A percentile compares a stretch with the other conserved stretches of the same genome.
phyloP scores from a whole-genome alignment of 352 stramenopile genomes.

The Halophytophthora polymorphica region DNA sequence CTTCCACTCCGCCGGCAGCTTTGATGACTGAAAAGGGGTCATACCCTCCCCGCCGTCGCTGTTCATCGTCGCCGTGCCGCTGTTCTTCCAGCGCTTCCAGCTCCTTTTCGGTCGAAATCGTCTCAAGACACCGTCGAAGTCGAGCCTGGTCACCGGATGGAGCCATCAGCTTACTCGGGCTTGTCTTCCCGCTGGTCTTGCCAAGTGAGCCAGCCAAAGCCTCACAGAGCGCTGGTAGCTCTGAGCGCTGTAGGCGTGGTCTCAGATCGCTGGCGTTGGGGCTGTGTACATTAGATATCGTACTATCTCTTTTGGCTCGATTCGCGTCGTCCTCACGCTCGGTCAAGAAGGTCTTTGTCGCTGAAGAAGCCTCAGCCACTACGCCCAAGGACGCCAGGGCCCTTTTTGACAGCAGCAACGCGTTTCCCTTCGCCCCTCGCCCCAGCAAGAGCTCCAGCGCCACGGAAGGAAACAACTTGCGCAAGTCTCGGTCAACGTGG shows the following conservation, averaged over 20 bases:
- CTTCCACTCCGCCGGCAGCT: conserved; percentile 43
- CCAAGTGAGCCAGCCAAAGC: conserved; percentile 1
- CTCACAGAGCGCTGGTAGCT: conserved; percentile 7
- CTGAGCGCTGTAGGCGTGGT: background rate
- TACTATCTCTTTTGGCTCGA: background rate
- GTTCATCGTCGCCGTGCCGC: conserved; percentile 13
- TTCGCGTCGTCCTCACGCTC: conserved; percentile 11
- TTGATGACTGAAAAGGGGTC: conserved; percentile 63
- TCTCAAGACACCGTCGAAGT: conserved; percentile 28
- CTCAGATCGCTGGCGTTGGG: too few species aligned
- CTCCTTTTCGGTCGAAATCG: conserved; percentile 35
- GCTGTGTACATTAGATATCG: background rate
- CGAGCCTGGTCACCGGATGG: conserved; percentile 9
- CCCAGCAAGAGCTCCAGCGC: conserved; percentile 34
- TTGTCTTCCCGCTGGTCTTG: background rate
- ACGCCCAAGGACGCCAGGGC: conserved; percentile 17
- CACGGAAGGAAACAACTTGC: conserved; percentile 36
- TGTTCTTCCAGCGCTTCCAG: conserved; percentile 24
- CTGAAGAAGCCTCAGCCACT: conserved; percentile 11
- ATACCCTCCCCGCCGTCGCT: conserved; percentile 26
- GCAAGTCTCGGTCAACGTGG: conserved; percentile 40
- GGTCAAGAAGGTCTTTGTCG: conserved; percentile 54
- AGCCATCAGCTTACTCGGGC: conserved; percentile 1
- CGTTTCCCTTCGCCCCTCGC: conserved; percentile 32
- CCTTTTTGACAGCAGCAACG: conserved; percentile 34